Percentiles rank a stretch among this genome's conserved stretches.
Conservation (phyloP, 2,329 filamentous ascomycete genomes). For the Colletotrichum orbiculare region DNA sequence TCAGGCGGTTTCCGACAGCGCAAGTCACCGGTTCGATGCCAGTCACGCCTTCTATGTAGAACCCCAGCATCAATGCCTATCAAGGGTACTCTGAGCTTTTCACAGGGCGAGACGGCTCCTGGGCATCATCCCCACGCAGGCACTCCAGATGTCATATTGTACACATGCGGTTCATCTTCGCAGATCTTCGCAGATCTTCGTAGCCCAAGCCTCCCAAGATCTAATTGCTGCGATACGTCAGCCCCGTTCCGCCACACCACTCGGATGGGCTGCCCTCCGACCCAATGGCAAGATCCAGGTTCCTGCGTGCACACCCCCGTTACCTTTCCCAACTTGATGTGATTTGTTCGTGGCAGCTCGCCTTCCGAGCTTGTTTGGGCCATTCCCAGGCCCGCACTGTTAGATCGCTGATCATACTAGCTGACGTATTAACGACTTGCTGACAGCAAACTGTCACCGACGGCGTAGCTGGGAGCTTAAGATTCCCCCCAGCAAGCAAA, state of each 20-base stretch:
- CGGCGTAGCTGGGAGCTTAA: too few relatives aligned
- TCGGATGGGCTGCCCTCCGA: constrained; percentile 21
- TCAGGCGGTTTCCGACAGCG: background rate
- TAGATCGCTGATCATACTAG: constrained; percentile 24
- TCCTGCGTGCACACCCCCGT: constrained; percentile 17
- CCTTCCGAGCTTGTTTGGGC: constrained; percentile 1
- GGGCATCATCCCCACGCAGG: background rate
- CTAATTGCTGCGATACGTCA: constrained; percentile 6
- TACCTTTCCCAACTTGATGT: constrained; percentile 8
- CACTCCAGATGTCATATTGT: constrained; percentile 16
- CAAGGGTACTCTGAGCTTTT: constrained; percentile 5
- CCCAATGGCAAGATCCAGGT: constrained; percentile 15
- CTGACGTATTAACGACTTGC: constrained; percentile 7
- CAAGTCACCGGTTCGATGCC: background rate
- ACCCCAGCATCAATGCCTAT: background rate
- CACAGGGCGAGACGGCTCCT: constrained; percentile 6
- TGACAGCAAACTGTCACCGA: background rate
- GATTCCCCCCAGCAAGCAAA: too few relatives aligned
- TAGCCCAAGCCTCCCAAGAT: constrained; percentile 24
- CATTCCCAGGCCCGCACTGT: constrained; percentile 16
- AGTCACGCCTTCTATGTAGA: constrained; percentile 11
- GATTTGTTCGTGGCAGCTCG: constrained; percentile 24
- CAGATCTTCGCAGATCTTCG: background rate
- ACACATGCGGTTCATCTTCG: constrained; percentile 17
- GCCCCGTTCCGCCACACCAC: constrained; percentile 20